These are phyloP conservation scores for Rhododendron griersonianum DNA, from an alignment of 148 eudicot genomes.

Conservation along the genomic window DNA sequence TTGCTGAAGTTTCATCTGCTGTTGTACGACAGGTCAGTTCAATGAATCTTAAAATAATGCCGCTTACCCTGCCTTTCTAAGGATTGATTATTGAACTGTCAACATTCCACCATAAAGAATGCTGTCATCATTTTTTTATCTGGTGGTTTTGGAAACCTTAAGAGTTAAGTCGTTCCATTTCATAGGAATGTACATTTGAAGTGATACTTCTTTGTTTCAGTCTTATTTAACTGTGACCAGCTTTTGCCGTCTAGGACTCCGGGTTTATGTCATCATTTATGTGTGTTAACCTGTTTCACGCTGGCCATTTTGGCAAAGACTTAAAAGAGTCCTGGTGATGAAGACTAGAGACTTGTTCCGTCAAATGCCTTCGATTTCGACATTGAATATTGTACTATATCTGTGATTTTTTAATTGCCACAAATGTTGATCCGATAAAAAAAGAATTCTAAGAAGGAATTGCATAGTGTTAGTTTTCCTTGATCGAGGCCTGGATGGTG, in stretches of 20 bases:
- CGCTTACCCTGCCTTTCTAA: not conserved
- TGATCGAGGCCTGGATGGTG: not conserved
- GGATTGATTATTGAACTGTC: not conserved
- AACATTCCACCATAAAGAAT: not conserved
- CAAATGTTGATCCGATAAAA: not conserved
- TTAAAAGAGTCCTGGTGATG: not conserved
- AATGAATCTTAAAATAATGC: conserved; percentile 38
- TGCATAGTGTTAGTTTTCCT: not conserved
- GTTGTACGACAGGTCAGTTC: conserved; percentile 74
- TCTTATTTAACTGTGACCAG: not conserved
- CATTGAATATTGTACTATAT: not conserved
- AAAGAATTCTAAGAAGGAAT: not conserved
- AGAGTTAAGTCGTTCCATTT: not conserved
- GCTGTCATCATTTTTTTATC: not conserved
- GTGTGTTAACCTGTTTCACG: not conserved
- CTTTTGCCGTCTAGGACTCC: not conserved
- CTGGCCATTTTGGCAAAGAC: not conserved
- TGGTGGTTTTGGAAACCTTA: not conserved
- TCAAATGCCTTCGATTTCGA: not conserved
- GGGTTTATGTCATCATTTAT: not conserved
- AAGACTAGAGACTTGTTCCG: not conserved
- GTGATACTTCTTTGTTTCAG: not conserved
- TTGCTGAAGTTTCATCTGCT: conserved; percentile 71
- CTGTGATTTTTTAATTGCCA: not conserved
- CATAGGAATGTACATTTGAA: not conserved